Base-by-base conservation (phyloP, 2,329 filamentous ascomycete genomes). In the Penicillium freii region DNA sequence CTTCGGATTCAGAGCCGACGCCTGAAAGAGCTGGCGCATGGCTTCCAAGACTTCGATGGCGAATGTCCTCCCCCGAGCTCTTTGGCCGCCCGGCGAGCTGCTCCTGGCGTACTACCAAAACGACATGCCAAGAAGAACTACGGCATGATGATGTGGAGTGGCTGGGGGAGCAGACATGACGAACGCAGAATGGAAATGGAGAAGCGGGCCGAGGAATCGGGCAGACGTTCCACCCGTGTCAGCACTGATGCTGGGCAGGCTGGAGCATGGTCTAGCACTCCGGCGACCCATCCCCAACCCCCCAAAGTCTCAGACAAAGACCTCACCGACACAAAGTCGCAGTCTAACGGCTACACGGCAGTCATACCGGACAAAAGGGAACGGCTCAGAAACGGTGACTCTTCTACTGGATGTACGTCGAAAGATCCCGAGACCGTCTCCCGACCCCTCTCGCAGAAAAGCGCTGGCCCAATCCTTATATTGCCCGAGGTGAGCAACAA, bases 91-190 rank as follows among this genome's bases (percentile, higher is more conserved):
- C 80, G 91, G 56, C 82, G 87, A 33, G 63, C 66, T 11, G 71
- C 71, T 13, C 71, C 69, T 8, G 72, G 68, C 2, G 66, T 72
- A 4, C 51, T 71, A 33, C 68, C 69, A 17, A 61, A 67, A 21
- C 64, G 64, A 21, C 64, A 60, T 11, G 62, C 59, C 5, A 68
- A 76, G 63, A 87, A 84, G 80, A 92, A 89, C 62, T 84, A 88
- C 75, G 90, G 89, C 8, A 79, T 97, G 72, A 85, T 87, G 2
- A 77, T 97, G 62, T 97, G 93, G 93, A 89, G 87, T 49, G 80
- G 88, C 1, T 95, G 92, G 89, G 92, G 91, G 15, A 92, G 88
- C 45, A 95, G 90, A 71, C 91, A 97, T 69, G 94, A 97, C 70
- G 84, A 93, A 72, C 81, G 81, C 60, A 89, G 89, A 0, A 81